Evolutionary conservation across 192 early-diverging fungal genomes (phyloP), one percentile per base, ranked within the genome.

Genomic region (Coemansia sp.): DNA sequence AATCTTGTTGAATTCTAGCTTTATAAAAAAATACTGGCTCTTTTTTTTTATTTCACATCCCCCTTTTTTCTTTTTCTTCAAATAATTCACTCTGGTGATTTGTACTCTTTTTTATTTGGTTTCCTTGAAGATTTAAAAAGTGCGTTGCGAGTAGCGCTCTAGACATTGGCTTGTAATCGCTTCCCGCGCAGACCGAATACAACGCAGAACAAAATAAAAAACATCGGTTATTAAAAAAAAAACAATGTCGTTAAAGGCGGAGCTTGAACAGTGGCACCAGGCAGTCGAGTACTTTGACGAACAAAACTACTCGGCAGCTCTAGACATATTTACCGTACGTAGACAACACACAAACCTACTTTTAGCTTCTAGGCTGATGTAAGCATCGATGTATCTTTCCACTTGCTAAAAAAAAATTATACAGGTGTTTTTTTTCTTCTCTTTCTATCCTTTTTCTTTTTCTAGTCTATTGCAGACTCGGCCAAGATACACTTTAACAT

Each of bases 401-500:
- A 58, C 18, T 10, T 32, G 7, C 33, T 58, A n/a, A n/a, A n/a
- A n/a, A n/a, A n/a, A n/a, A n/a, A n/a, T n/a, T n/a, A n/a, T n/a
- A n/a, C n/a, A n/a, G n/a, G 17, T 2, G 17, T 31, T 34, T n/a
- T 5, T 18, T n/a, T 36, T 38, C 58, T 48, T 42, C 12, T 49
- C 29, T 67, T 70, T 68, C 31, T 61, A 32, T 48, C 33, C 31
- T 63, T 48, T 20, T 62, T 57, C 33, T 28, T 29, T 28, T 18
- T 64, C 63, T 74, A 80, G 74, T 57, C 56, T 38, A 82, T 99
- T 62, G 95, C 95, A 38, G 93, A 96, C 71, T 90, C 88, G 17
- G 89, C 95, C 40, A 96, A 95, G 79, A 95, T 97, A 55, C 93
- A 95, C 76, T 99, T 97, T 80, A 99, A 97, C 77, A 93, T 97